Conservation (phyloP, 1,284 basidiomycete species). For the Apiotrichum veenhuisii region DNA sequence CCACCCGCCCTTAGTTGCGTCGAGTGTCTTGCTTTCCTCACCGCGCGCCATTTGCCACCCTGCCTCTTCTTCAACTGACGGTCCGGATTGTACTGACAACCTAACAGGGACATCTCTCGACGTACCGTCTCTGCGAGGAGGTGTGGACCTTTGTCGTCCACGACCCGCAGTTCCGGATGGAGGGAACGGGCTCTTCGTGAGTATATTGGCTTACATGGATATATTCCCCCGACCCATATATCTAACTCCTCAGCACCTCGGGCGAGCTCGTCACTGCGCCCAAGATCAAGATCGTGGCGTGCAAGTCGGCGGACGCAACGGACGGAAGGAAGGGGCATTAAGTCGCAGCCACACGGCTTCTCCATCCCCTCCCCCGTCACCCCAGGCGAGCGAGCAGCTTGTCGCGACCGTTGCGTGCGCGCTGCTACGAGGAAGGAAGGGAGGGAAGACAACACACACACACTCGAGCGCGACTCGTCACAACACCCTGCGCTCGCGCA, state of each 20-base stretch:
- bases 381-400: no score
- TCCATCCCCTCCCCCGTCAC: background rate
- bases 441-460: no score
- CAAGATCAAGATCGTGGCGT: constrained; percentile 91
- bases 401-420: no score
- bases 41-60: no score
- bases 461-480: no score
- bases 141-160: constrained; percentile 97
- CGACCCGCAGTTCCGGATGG: constrained; percentile 89
- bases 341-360: no score
- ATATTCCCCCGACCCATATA: background rate
- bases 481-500: no score
- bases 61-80: background rate
- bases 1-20: no score
- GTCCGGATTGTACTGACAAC: constrained; percentile 11
- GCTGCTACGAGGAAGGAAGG: no score
- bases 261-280: constrained; percentile 57
- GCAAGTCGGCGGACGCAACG: constrained; percentile 86
- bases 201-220: constrained; percentile 13
- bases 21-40: no score
- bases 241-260: constrained; percentile 13
- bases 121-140: constrained; percentile 91
- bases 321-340: constrained; percentile 37
- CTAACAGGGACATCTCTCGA: constrained; percentile 82
- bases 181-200: constrained; percentile 59